Percentiles rank a stretch among this genome's conserved stretches.
These are phyloP conservation scores for Dryas integrifolia DNA, from an alignment of 331 rosid genomes.

Conservation along the genomic window DNA sequence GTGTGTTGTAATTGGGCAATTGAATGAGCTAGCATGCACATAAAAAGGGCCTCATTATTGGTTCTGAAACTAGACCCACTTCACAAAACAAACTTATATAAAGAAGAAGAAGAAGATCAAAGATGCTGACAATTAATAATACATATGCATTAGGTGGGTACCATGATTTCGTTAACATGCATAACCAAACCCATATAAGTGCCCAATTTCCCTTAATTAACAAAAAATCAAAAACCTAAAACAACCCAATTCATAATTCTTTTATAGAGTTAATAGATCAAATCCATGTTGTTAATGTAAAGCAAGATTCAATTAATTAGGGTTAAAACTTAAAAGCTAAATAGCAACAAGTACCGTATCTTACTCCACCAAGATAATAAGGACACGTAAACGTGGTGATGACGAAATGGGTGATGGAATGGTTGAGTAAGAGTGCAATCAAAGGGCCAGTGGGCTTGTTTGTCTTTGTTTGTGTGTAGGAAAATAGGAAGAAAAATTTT, in stretches of 20 bases:
- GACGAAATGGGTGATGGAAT: conserved; percentile 67
- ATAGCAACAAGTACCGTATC: conserved; percentile 27
- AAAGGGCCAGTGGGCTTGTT: conserved; percentile 41
- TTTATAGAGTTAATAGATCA: conserved; percentile 8
- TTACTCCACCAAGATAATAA: conserved; percentile 19
- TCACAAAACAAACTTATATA: background rate
- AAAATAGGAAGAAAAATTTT: conserved; percentile 31
- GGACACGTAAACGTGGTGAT: conserved; percentile 75
- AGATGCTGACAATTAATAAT: background rate
- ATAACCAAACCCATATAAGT: conserved; percentile 20
- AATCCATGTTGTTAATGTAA: conserved; percentile 13
- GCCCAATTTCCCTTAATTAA: conserved; percentile 19
- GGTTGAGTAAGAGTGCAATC: conserved; percentile 89
- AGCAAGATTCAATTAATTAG: conserved; percentile 5
- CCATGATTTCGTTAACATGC: background rate
- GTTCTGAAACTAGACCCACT: conserved; percentile 12
- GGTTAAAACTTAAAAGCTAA: conserved; percentile 22
- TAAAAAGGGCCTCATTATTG: background rate
- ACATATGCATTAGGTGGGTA: background rate
- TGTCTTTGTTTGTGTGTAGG: conserved; percentile 4
- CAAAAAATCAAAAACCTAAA: background rate
- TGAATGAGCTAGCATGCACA: conserved; percentile 10
- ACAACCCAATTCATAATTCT: background rate
- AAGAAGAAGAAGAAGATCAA: background rate
- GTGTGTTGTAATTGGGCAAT: conserved; percentile 11